Percentiles rank a stretch among this genome's conserved stretches.
phyloP scores from a whole-genome alignment of 2,329 filamentous ascomycete species.

The Fusarium verrucosum region DNA sequence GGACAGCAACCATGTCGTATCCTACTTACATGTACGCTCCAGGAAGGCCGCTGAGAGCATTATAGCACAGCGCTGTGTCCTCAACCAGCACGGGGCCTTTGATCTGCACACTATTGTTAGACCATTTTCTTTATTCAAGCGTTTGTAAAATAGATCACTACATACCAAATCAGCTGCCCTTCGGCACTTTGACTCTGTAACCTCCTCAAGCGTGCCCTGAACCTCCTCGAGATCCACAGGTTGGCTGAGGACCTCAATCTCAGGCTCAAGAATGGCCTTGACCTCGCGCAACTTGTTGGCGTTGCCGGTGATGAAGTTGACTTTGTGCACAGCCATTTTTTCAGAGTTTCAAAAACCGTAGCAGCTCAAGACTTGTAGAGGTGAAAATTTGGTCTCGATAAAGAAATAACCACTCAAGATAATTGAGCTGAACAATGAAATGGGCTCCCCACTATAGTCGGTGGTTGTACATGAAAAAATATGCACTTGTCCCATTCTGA shows the following conservation, averaged over 20 bases:
- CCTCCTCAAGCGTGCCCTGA: conserved; percentile 91
- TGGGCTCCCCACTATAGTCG: conserved; percentile 13
- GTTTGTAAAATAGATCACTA: not conserved
- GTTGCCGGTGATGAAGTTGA: conserved; percentile 98
- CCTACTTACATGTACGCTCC: conserved; percentile 89
- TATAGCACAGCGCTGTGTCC: conserved; percentile 94
- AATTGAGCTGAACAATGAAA: conserved; percentile 1
- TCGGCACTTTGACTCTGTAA: conserved; percentile 86
- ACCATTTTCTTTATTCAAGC: not conserved
- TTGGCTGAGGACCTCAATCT: conserved; percentile 77
- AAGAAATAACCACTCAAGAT: conserved; percentile 2
- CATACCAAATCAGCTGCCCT: conserved; percentile 80
- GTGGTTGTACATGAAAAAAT: conserved; percentile 11
- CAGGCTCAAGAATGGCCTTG: conserved; percentile 80
- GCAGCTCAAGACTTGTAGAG: not conserved
- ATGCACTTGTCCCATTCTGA: conserved; percentile 30
- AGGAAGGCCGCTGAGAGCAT: conserved; percentile 87
- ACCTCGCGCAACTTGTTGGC: conserved; percentile 93
- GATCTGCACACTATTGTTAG: conserved; percentile 61
- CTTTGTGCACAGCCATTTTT: conserved; percentile 53
- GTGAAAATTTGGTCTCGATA: not conserved
- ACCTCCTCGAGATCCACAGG: conserved; percentile 86
- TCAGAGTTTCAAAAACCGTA: not conserved
- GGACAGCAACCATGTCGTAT: not conserved
- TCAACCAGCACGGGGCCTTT: conserved; percentile 92